Percentiles rank a stretch among this genome's conserved stretches.
phyloP scores from a whole-genome alignment of 768 basidiomycete genomes.

The Russula sp. region DNA sequence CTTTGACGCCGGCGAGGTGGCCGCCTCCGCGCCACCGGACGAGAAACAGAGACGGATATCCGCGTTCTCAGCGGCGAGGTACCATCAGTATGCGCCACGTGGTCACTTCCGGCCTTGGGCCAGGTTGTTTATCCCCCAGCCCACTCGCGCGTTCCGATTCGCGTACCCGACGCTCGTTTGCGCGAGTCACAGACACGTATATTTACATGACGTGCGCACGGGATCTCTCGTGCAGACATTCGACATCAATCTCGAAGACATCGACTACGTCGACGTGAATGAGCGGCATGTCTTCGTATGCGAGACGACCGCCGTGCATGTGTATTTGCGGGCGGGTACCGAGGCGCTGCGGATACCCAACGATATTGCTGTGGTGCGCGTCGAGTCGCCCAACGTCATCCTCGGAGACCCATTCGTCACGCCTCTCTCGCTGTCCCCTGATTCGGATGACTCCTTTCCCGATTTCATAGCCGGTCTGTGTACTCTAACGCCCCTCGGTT shows the following conservation, averaged over 20 bases:
- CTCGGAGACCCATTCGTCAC: constrained; percentile 9
- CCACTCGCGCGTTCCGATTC: constrained; percentile 53
- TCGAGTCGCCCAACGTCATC: neutral
- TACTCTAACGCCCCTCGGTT: neutral
- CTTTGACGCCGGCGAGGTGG: constrained; percentile 8
- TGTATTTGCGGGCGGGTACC: constrained; percentile 45
- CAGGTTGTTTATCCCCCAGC: constrained; percentile 42
- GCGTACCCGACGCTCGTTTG: constrained; percentile 62
- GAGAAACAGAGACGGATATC: constrained; percentile 30
- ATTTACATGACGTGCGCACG: constrained; percentile 57
- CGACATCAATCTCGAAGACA: constrained; percentile 32
- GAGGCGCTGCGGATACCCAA: constrained; percentile 36
- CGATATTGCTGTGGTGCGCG: neutral
- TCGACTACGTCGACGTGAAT: constrained; percentile 60
- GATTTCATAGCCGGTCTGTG: constrained; percentile 10
- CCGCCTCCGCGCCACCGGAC: neutral
- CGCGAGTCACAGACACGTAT: constrained; percentile 40
- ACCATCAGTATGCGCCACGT: constrained; percentile 24
- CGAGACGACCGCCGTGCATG: constrained; percentile 40
- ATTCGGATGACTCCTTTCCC: neutral
- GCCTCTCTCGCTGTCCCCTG: neutral
- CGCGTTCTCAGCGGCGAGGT: constrained; percentile 22
- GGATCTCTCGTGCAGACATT: constrained; percentile 46
- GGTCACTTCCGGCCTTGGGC: constrained; percentile 64
- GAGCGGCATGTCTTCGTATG: constrained; percentile 56